Evolutionary conservation across 2,329 filamentous ascomycete species (phyloP), one percentile per base, ranked within the genome.

Genomic region (Lasiodiplodia citricola): DNA sequence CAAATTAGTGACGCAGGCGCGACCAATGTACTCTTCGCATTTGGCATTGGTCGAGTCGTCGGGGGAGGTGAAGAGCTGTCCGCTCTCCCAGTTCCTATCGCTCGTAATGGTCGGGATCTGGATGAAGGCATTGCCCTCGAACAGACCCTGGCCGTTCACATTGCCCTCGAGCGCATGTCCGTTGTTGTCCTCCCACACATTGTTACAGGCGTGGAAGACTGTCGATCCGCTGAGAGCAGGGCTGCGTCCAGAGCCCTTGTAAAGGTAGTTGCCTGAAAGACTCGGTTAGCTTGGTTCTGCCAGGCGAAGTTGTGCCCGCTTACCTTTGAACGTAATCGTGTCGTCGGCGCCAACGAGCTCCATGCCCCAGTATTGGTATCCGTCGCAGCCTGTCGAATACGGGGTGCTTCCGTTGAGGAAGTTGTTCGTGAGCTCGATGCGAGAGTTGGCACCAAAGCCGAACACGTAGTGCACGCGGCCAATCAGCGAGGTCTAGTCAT

Each of bases 361-460:
- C 31, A 74, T 51, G 14, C 70, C 70, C 74, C 73, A 75, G 70
- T 75, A 75, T 66, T 75, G 72, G 66, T 70, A 69, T 52, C 70
- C 69, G 37, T 75, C 73, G 69, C 74, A 75, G 68, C 68, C 66
- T 4, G 74, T 71, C 54, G 68, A 71, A 66, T 70, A 74, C 54
- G 56, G 67, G 2, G 73, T 74, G 38, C 67, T 65, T 8, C 74
- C 74, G 50, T 75, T 71, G 60, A 75, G 70, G 28, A 74, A 72
- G 25, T 66, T 70, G 70, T 74, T 75, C 52, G 71, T 71, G 56
- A 75, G 71, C 10, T 73, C 73, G 25, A 75, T 70, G 63, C 70
- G 57, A 51, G 67, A 69, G 62, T 57, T 69, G 62, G 73, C 68
- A 23, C 68, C 69, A 50, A 73, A 69, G 56, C 72, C 71, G 18